Evolutionary conservation across 2,329 filamentous ascomycete species (phyloP), one percentile per base, ranked within the genome.

Genomic region (Phaeosphaeria sp.): DNA sequence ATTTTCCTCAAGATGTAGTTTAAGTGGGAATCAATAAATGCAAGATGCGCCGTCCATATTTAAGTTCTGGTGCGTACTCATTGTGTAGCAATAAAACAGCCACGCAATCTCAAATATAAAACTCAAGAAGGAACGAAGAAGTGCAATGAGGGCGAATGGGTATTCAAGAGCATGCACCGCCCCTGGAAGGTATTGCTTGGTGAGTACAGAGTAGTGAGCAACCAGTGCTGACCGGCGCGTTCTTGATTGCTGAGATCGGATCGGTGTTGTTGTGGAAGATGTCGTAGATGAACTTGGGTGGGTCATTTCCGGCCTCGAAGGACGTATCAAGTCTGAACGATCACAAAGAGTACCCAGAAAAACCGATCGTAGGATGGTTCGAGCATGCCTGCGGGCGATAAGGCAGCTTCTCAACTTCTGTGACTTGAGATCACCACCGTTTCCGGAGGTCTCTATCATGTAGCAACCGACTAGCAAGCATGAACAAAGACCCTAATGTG

Each of bases 391-490:
- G 30, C 13, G 30, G 30, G 25, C 9, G 9, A 36, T 36, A 36
- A 11, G 6, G 30, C 30, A 39, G 36, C 36, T 39, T 17, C 4
- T 39, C 15, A 15, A 17, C 13, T 7, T 5, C n/a, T 39, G 11
- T 39, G 36, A 39, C 36, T 39, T 13, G 15, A 20, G 6, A 41
- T 54, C 27, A 65, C 64, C 62, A 68, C 22, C 52, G 65, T 18
- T 49, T 65, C 5, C 56, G 46, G 4, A 66, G 30, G 13, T 62
- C 44, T 6, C 48, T 61, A 17, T 63, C 56, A 23, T 67, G 64
- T 9, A 68, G 18, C 0, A 67, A 11, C 6, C 65, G 66, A 42
- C 68, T 71, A 18, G 39, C 56, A 7, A 71, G 53, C 60, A 71
- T 69, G 47, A 68, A 63, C 2, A 58, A 17, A 1, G 66, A 65